phyloP scores from a whole-genome alignment of 139 green algal species.

The Zygnema circumcarinatum region DNA sequence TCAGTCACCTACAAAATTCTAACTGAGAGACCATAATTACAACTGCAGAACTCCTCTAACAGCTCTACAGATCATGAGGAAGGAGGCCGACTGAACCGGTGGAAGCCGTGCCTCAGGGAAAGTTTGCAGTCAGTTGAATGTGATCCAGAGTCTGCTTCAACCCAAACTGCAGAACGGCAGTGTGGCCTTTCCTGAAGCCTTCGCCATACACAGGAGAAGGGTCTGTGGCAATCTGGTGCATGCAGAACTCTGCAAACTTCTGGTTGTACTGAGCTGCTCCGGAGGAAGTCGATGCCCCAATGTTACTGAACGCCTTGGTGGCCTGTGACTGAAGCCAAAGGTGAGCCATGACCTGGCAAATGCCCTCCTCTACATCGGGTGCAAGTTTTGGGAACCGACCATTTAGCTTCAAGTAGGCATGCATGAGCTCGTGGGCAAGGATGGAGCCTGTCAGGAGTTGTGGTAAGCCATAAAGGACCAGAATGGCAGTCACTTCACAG shows the following conservation, averaged over 20 bases:
- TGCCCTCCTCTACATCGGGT: constrained; percentile 82
- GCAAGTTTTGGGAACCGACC: constrained; percentile 65
- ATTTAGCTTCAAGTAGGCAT: constrained; percentile 84
- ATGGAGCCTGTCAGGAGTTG: constrained; percentile 81
- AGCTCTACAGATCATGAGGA: too few relatives aligned
- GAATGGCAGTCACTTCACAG: constrained; percentile 77
- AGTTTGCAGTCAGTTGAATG: constrained; percentile 34
- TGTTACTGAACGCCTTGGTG: not conserved
- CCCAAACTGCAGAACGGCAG: constrained; percentile 72
- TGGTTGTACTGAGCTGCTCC: constrained; percentile 16
- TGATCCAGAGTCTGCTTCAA: constrained; percentile 58
- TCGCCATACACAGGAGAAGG: constrained; percentile 83
- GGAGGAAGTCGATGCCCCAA: not conserved
- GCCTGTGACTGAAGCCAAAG: constrained; percentile 78
- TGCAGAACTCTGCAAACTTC: constrained; percentile 68
- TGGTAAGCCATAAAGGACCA: constrained; percentile 89
- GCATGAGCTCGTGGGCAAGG: constrained; percentile 91
- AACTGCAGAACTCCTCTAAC: too few relatives aligned
- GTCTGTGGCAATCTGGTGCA: constrained; percentile 84
- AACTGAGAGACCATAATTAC: too few relatives aligned
- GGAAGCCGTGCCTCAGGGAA: too few relatives aligned
- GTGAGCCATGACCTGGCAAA: constrained; percentile 91
- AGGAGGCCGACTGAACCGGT: too few relatives aligned
- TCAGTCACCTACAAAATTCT: too few relatives aligned
- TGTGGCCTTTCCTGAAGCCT: constrained; percentile 80